These are phyloP conservation scores for Cyclostephanos tholiformis DNA, from an alignment of 108 stramenopile genomes.

Conservation along the genomic window DNA sequence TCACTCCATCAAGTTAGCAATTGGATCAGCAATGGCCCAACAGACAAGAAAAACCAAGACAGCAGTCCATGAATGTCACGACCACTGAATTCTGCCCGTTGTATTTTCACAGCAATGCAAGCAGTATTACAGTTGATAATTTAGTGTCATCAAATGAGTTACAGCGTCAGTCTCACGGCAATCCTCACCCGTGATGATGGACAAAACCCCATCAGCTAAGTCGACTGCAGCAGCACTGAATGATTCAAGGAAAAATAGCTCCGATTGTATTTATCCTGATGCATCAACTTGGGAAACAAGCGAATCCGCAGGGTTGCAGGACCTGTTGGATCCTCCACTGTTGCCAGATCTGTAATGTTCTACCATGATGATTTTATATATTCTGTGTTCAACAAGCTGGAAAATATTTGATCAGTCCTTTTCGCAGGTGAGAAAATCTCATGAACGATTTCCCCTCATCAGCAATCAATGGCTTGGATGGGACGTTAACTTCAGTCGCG, in stretches of 20 bases:
- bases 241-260: not conserved
- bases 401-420: no score
- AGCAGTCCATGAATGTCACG: not conserved
- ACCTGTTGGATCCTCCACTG: no score
- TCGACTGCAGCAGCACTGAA: not conserved
- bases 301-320: slow-evolving; percentile 3
- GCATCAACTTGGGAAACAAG: slow-evolving; percentile 10
- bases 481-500: no score
- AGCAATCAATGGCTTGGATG: no score
- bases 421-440: no score
- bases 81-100: not conserved
- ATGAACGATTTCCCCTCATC: no score
- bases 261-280: not conserved
- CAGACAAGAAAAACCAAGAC: not conserved
- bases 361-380: no score
- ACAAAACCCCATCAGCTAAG: not conserved
- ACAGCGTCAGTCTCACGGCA: not conserved
- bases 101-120: not conserved
- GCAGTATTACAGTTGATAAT: not conserved
- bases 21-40: slow-evolving; percentile 21
- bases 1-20: slow-evolving; percentile 59
- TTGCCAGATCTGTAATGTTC: no score
- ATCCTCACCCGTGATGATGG: not conserved
- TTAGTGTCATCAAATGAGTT: not conserved
- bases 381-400: no score